These are phyloP conservation scores for Ogataea neopini DNA, from an alignment of 805 yeast genomes.

Conservation along the genomic window DNA sequence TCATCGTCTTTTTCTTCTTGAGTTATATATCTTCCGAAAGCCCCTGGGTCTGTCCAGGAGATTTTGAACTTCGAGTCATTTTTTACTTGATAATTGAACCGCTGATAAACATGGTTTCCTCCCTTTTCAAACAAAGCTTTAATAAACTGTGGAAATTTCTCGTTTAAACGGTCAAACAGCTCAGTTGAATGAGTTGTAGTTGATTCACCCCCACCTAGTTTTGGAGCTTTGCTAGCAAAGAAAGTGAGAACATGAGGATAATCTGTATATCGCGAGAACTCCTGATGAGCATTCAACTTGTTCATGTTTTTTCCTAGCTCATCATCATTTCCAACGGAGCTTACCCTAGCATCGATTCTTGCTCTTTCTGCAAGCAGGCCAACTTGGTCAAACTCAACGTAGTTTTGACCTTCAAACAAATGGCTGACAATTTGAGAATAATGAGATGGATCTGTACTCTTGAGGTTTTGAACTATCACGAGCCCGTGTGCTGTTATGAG, in stretches of 20 bases:
- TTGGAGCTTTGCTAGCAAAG: constrained; percentile 22
- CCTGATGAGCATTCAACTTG: constrained; percentile 26
- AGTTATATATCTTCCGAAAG: constrained; percentile 17
- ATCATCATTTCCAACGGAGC: constrained; percentile 18
- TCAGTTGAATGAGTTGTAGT: constrained; percentile 28
- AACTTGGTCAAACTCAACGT: no score
- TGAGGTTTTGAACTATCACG: constrained; percentile 12
- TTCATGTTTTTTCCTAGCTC: constrained; percentile 15
- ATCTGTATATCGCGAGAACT: constrained; percentile 26
- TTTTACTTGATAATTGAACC: constrained; percentile 10
- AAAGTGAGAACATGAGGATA: constrained; percentile 27
- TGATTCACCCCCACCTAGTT: constrained; percentile 24
- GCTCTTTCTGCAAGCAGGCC: constrained; percentile 21
- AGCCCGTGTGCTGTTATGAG: constrained; percentile 16
- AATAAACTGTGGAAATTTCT: constrained; percentile 28
- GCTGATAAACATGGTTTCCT: constrained; percentile 13
- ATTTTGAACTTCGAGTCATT: constrained; percentile 12
- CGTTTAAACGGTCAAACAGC: constrained; percentile 20
- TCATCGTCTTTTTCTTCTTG: constrained; percentile 2
- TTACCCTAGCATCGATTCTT: constrained; percentile 14
- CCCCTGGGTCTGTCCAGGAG: constrained; percentile 16
- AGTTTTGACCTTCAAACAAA: constrained; percentile 11
- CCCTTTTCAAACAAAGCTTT: constrained; percentile 17
- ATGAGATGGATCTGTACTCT: constrained; percentile 10
- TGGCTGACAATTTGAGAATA: constrained; percentile 14